Evolutionary conservation across 805 yeast genomes (phyloP), one percentile per base, ranked within the genome.

Genomic region (Myxozyma udenii): DNA sequence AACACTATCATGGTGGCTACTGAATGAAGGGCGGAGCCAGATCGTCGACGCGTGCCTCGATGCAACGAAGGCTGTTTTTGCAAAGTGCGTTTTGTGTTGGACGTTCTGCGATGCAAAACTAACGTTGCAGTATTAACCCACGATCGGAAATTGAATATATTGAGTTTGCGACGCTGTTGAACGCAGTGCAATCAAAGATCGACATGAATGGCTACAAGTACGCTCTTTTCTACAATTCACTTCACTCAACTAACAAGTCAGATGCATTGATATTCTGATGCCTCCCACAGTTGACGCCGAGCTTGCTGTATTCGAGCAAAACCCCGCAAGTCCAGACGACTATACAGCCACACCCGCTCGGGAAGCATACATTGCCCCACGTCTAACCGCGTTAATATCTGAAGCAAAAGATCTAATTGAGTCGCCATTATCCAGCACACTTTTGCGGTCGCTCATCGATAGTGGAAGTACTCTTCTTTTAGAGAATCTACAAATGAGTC

Each of bases 1-100:
- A 42, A 84, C 95, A 0, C 78, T 88, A 56, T 84, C 90, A 55
- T 91, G 97, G 96, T 91, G 96, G 96, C 68, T 91, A 41, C 73
- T 91, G 45, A 89, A 91, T 67, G 79, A 82, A 58, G 98, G 98
- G 0, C 88, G 93, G 89, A 62, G 74, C 21, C 71, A 74, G 30
- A 70, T 87, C 32, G 74, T 79, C 21, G 69, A 73, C 25, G 68
- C 75, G 19, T 78, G 87, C 25, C 79, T 80, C 61, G 64, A 67
- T 1, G 71, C 78, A 3, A 90, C 91, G 2, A 74, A 72, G 26
- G 74, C 73, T 28, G 81, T 80, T 22, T 87, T 88, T 65, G 77
- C 72, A 9, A 36, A 39, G n/a, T n/a, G n/a, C n/a, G n/a, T n/a
- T n/a, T n/a, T n/a, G n/a, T n/a, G n/a, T n/a, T n/a, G n/a, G n/a